Evolutionary conservation across 1,139 yeast genomes (phyloP).

Genomic region (Yamadazyma sp.): DNA sequence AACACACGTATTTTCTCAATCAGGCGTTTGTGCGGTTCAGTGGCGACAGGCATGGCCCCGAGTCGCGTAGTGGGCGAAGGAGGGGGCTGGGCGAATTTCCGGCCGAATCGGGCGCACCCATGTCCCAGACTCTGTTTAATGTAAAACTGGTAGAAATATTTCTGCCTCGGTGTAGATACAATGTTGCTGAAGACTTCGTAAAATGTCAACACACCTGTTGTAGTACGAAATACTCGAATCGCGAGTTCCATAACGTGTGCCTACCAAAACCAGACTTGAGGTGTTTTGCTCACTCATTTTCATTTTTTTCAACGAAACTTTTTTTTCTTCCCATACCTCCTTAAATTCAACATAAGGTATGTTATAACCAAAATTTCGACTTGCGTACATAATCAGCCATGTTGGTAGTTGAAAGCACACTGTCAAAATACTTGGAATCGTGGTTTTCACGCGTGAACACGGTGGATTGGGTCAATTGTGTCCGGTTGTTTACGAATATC

Average conservation of each 20-base stretch:
- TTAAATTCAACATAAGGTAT: slow-evolving; percentile 6
- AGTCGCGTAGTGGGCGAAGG: slow-evolving; percentile 1
- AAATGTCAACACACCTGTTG: neutral
- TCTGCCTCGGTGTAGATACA: too few species aligned
- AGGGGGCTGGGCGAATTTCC: neutral
- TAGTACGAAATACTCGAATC: neutral
- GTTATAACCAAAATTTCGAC: neutral
- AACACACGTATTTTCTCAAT: neutral
- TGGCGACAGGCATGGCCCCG: neutral
- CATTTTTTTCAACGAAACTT: slow-evolving; percentile 11
- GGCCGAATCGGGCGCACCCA: too few species aligned
- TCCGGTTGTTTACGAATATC: slow-evolving; percentile 1
- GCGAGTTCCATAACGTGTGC: neutral
- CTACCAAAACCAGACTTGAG: neutral
- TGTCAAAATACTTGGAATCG: neutral
- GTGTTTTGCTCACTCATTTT: slow-evolving; percentile 14
- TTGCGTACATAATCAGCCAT: neutral
- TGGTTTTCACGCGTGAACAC: neutral
- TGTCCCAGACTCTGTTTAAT: too few species aligned
- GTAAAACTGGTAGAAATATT: too few species aligned
- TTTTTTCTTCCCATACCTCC: slow-evolving; percentile 7
- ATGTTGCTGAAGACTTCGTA: too few species aligned
- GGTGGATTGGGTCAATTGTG: slow-evolving; percentile 1
- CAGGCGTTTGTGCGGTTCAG: neutral
- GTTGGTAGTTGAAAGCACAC: neutral